Percentiles rank a stretch among this genome's conserved stretches.
These are phyloP conservation scores for Leccinum solheimii DNA, from an alignment of 1,284 basidiomycete genomes.

Conservation along the genomic window DNA sequence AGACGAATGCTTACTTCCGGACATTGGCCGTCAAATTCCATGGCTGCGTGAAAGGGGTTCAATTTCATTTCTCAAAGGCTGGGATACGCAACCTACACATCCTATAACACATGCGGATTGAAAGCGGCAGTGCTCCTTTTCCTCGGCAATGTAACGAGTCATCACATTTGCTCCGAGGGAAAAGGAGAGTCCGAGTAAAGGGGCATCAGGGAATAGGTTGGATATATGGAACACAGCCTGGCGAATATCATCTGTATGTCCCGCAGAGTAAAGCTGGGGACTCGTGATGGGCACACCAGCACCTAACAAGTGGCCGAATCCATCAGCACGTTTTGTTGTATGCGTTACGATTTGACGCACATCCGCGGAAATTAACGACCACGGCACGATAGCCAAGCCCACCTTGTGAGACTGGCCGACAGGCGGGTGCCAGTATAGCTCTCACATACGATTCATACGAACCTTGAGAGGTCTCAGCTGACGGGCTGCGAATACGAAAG, in stretches of 20 bases:
- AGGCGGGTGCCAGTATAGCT: conserved; percentile 72
- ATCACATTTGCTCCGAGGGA: conserved; percentile 93
- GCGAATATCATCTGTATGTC: conserved; percentile 84
- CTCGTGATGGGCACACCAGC: conserved; percentile 82
- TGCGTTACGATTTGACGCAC: conserved; percentile 45
- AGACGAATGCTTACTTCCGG: conserved; percentile 43
- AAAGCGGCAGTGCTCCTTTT: conserved; percentile 77
- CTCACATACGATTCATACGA: conserved; percentile 90
- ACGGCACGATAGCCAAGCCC: conserved; percentile 87
- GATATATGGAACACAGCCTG: conserved; percentile 80
- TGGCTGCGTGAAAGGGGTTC: conserved; percentile 49
- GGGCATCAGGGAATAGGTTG: conserved; percentile 74
- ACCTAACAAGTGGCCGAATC: conserved; percentile 43
- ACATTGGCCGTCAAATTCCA: conserved; percentile 73
- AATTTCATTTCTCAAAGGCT: conserved; percentile 11
- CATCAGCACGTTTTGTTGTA: conserved; percentile 13
- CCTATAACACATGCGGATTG: conserved; percentile 76
- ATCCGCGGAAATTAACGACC: conserved; percentile 91
- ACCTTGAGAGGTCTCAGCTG: conserved; percentile 45
- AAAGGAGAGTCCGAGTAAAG: conserved; percentile 87
- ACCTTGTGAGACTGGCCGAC: conserved; percentile 65
- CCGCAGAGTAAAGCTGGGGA: conserved; percentile 84
- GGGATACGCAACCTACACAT: conserved; percentile 54
- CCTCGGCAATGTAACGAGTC: conserved; percentile 89
- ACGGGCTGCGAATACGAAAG: conserved; percentile 1